These are phyloP conservation scores for Hysterangium stoloniferum DNA, from an alignment of 768 basidiomycete genomes.

Conservation along the genomic window DNA sequence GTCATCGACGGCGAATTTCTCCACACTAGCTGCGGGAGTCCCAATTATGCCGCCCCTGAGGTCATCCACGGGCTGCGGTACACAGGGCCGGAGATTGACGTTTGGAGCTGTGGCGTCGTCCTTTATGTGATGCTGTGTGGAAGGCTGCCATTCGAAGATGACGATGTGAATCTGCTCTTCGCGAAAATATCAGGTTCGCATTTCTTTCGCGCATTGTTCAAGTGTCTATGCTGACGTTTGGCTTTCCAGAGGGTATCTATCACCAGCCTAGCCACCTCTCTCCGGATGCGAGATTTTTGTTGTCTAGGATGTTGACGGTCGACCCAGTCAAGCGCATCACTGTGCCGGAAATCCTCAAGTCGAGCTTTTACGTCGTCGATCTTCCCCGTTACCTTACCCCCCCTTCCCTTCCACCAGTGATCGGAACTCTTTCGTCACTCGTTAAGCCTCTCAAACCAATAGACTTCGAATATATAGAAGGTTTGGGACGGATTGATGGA, in stretches of 20 bases:
- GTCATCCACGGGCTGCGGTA: slow-evolving; percentile 94
- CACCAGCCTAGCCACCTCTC: slow-evolving; percentile 79
- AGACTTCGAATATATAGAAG: slow-evolving; percentile 81
- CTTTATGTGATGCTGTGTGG: slow-evolving; percentile 97
- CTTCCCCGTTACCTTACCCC: slow-evolving; percentile 85
- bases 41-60: slow-evolving; percentile 97
- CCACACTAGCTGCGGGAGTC: slow-evolving; percentile 94
- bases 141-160: slow-evolving; percentile 93
- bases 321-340: slow-evolving; percentile 95
- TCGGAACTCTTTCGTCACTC: slow-evolving; percentile 65
- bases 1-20: slow-evolving; percentile 96
- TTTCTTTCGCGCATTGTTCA: neutral
- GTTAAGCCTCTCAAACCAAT: slow-evolving; percentile 57
- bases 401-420: slow-evolving; percentile 67
- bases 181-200: slow-evolving; percentile 84
- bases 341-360: slow-evolving; percentile 83
- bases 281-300: slow-evolving; percentile 67
- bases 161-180: slow-evolving; percentile 87
- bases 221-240: slow-evolving; percentile 6
- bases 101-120: slow-evolving; percentile 98
- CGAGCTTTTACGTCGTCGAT: slow-evolving; percentile 84
- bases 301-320: slow-evolving; percentile 84
- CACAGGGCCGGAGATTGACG: slow-evolving; percentile 96
- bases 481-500: slow-evolving; percentile 86
- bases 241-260: slow-evolving; percentile 67